Conservation (phyloP, 768 basidiomycete genomes). For the Mycena floridula region DNA sequence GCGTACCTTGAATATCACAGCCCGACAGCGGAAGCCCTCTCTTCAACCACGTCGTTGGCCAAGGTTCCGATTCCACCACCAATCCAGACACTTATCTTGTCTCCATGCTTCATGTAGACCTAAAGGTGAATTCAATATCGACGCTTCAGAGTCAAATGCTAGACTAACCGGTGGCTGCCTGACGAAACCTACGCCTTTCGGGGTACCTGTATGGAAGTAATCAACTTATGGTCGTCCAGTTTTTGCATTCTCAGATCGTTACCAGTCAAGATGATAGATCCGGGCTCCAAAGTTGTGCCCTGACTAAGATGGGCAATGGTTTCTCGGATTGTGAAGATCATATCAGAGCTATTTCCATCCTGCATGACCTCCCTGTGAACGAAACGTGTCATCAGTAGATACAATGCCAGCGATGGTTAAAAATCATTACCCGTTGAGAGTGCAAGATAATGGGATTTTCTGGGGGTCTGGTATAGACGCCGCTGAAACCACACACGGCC, state of each 20-base stretch:
- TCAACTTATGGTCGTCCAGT: no score
- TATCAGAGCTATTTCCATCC: slow-evolving; percentile 65
- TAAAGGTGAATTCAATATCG: no score
- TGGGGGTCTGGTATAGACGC: slow-evolving; percentile 62
- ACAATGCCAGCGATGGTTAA: no score
- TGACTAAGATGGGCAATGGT: slow-evolving; percentile 80
- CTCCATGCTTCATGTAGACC: slow-evolving; percentile 73
- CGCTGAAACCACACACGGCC: slow-evolving; percentile 74
- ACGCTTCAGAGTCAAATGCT: no score
- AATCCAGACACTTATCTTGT: slow-evolving; percentile 63
- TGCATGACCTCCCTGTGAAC: no score
- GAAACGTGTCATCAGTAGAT: no score
- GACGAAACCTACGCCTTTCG: slow-evolving; percentile 77
- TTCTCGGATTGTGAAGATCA: slow-evolving; percentile 75
- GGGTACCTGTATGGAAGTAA: no score
- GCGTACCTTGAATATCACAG: background rate
- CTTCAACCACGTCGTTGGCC: slow-evolving; percentile 73
- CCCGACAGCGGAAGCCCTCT: slow-evolving; percentile 24
- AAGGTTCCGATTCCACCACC: slow-evolving; percentile 74
- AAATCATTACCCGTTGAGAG: slow-evolving; percentile 66
- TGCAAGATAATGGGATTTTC: slow-evolving; percentile 51
- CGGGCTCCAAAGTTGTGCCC: slow-evolving; percentile 76
- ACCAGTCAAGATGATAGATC: slow-evolving; percentile 81
- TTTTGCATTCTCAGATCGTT: no score
- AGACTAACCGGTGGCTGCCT: slow-evolving; percentile 61